phyloP scores from a whole-genome alignment of 1,284 basidiomycete genomes.

The Butyriboletus appendiculatus region DNA sequence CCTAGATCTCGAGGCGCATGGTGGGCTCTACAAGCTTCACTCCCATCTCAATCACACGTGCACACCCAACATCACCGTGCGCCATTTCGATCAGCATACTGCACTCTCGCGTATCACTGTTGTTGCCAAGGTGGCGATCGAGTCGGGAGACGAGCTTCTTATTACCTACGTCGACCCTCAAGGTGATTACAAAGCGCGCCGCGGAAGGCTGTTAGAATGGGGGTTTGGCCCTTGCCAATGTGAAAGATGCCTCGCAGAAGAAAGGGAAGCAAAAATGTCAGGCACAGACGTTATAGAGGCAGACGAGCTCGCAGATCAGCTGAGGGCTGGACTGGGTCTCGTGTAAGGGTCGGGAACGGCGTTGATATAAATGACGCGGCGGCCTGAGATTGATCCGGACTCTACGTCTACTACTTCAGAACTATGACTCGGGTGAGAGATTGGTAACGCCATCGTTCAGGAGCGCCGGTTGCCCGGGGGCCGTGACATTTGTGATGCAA shows the following conservation, averaged over 20 bases:
- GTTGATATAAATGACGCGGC: background rate
- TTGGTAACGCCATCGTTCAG: background rate
- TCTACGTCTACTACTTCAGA: background rate
- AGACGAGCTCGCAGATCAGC: slow-evolving; percentile 47
- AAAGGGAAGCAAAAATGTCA: slow-evolving; percentile 41
- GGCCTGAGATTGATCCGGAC: no score
- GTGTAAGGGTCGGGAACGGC: slow-evolving; percentile 29
- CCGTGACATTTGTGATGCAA: no score
- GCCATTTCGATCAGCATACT: slow-evolving; percentile 65
- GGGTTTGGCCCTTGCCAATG: slow-evolving; percentile 75
- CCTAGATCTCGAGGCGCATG: slow-evolving; percentile 83
- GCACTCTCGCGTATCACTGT: slow-evolving; percentile 70
- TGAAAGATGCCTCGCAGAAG: slow-evolving; percentile 60
- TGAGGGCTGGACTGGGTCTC: slow-evolving; percentile 52
- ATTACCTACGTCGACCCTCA: slow-evolving; percentile 80
- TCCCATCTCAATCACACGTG: slow-evolving; percentile 89
- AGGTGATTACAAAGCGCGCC: slow-evolving; percentile 52
- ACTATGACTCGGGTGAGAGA: background rate
- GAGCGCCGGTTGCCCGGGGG: background rate
- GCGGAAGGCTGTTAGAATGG: slow-evolving; percentile 67
- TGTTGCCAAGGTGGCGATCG: slow-evolving; percentile 66
- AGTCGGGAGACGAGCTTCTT: slow-evolving; percentile 71
- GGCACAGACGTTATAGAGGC: slow-evolving; percentile 23
- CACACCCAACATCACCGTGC: slow-evolving; percentile 73
- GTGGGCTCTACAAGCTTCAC: slow-evolving; percentile 84